Base-by-base conservation (phyloP, 805 yeast species). In the Lipomyces spencermartinsiae region DNA sequence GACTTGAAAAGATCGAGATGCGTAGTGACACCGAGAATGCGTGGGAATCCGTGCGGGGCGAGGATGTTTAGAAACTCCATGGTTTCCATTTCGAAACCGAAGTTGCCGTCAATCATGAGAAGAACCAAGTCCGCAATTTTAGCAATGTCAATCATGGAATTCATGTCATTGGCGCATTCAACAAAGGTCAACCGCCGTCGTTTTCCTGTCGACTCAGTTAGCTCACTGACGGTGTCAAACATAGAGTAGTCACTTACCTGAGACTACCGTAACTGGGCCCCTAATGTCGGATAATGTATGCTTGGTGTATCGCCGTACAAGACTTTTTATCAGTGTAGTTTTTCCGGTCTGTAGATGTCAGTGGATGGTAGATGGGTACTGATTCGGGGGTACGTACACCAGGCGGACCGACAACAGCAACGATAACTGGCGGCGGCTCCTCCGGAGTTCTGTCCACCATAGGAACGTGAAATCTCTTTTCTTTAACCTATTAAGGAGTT, bases 1-100 rank as follows among this genome's bases (percentile, higher is more conserved):
- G 91, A 89, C 77, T 91, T 93, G 84, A 95, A 95, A 61, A 95
- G 83, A 79, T 95, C 99, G 75, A 96, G 84, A 82, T 95, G 99
- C 0, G 99, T 95, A 6, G 97, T 90, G 9, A 95, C 91, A 72
- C 98, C 99, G 58, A 95, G 83, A 22, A 95, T 96, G 74, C 97
- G 86, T 55, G 99, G 99, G 93, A 95, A 95, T 79, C 99, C 99
- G 79, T 95, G 99, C 76, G 94, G 98, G 74, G 95, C 97, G 2
- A 97, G 96, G 73, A 95, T 86, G 76, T 95, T 96, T 71, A 95
- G 83, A 76, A 95, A 95, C 80, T 95, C 99, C 98, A 95, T 96
- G 8, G 99, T 95, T 80, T 95, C 99, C 99, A 95, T 95, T 82
- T 95, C 99, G 68, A 95, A 87, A 7, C 99, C 99, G 78, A 92